Evolutionary conservation across 179 eudicot genomes (phyloP).

Genomic region (Spinacia oleracea): DNA sequence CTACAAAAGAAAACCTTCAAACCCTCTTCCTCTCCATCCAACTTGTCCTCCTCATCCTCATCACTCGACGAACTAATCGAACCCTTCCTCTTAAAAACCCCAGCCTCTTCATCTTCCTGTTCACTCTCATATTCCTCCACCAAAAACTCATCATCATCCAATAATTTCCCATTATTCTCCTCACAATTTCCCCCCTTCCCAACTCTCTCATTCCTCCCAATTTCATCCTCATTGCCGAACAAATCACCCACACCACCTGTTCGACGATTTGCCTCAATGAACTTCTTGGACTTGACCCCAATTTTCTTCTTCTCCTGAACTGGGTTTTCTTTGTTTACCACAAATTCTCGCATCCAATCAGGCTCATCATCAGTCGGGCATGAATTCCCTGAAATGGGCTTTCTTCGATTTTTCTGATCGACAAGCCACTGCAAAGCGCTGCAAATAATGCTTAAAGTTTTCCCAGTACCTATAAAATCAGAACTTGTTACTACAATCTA

Average conservation of each 20-base stretch:
- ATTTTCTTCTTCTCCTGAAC: slow-evolving; percentile 37
- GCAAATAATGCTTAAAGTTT: slow-evolving; percentile 89
- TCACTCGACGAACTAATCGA: slow-evolving; percentile 68
- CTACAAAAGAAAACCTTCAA: slow-evolving; percentile 85
- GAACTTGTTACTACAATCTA: background rate
- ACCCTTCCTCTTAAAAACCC: slow-evolving; percentile 59
- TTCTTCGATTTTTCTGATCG: slow-evolving; percentile 45
- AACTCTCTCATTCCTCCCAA: background rate
- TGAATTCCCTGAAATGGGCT: slow-evolving; percentile 9
- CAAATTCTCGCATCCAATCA: slow-evolving; percentile 77
- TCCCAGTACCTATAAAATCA: slow-evolving; percentile 68
- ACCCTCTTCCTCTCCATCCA: slow-evolving; percentile 44
- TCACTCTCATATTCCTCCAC: slow-evolving; percentile 88
- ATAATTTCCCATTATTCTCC: slow-evolving; percentile 19
- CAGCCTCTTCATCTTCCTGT: slow-evolving; percentile 34
- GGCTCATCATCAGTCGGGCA: slow-evolving; percentile 72
- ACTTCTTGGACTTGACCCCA: slow-evolving; percentile 34
- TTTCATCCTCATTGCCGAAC: slow-evolving; percentile 22
- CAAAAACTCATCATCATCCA: slow-evolving; percentile 66
- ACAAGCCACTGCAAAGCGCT: slow-evolving; percentile 92
- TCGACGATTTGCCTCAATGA: slow-evolving; percentile 36
- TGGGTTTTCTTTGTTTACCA: slow-evolving; percentile 43
- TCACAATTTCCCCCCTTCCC: slow-evolving; percentile 26
- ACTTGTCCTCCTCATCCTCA: slow-evolving; percentile 40
- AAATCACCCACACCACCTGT: slow-evolving; percentile 45